Base-by-base conservation (phyloP, 129 eudicot genomes). In the Chrysanthemum seticuspe region DNA sequence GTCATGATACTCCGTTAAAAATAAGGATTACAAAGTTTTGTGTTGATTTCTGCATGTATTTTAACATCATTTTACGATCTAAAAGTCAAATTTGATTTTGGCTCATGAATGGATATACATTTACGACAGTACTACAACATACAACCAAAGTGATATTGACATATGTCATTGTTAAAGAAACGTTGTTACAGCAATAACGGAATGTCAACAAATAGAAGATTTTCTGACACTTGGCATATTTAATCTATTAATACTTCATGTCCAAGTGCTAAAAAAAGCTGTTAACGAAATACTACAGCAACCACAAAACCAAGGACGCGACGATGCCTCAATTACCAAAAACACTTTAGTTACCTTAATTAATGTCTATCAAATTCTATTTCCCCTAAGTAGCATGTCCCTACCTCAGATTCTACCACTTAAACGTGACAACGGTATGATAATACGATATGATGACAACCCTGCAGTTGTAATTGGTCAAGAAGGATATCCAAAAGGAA, bases 261-360 rank as follows among this genome's bases (percentile, higher is more conserved):
- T 4, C 44, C 79, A n/a, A 56, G 66, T 4, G 45, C 44, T 65
- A 16, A 65, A 54, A 49, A 65, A 53, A 29, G 48, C 65, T 40
- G 6, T 44, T 44, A 75, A 21, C 58, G 14, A 52, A 54, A 23
- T 10, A 21, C 13, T 40, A 49, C 36, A 74, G 40, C 47, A 6
- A 36, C 72, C 47, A 21, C 25, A 74, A 34, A 27, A 27, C 29
- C 31, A 29, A 3, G 31, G 4, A 29, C 3, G 31, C 31, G 4
- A 29, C 2, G 31, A 29, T 3, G 31, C 31, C 31, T 29, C 31
- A 2, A 29, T 29, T 3, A 29, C 0, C 4, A 29, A 3, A 29
- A 29, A 29, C 31, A 3, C 3, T 29, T 3, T 29, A 29, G 4
- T 29, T 29, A 29, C 25, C 25, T 23, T 23, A 23, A 23, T 23